These are phyloP conservation scores for Prunus mongolica DNA, from an alignment of 306 rosid species.

Conservation along the genomic window DNA sequence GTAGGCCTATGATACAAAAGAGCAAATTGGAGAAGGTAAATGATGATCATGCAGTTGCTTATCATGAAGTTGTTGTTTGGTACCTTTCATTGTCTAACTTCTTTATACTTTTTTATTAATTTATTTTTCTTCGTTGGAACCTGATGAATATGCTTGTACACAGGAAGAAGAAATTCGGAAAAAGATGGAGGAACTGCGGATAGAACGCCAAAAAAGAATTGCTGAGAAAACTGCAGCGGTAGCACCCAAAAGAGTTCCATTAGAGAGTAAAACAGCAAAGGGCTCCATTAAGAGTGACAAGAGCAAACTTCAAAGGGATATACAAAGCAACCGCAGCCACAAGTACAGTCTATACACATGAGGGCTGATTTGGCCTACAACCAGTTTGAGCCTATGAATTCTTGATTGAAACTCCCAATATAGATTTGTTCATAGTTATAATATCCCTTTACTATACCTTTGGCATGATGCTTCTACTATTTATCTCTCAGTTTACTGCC, in stretches of 20 bases:
- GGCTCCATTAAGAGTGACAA: constrained; percentile 37
- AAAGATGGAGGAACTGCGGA: constrained; percentile 47
- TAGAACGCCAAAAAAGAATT: constrained; percentile 59
- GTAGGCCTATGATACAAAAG: constrained; percentile 46
- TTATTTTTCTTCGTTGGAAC: neutral
- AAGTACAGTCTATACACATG: neutral
- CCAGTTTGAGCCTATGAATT: neutral
- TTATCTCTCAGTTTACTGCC: neutral
- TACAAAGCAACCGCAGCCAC: neutral
- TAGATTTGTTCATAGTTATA: neutral
- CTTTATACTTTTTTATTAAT: neutral
- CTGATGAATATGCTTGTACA: constrained; percentile 25
- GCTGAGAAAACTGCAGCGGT: constrained; percentile 58
- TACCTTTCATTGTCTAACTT: neutral
- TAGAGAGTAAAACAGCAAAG: constrained; percentile 30
- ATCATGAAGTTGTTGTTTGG: constrained; percentile 9
- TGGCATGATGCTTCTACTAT: neutral
- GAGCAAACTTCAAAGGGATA: constrained; percentile 25
- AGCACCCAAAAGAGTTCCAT: constrained; percentile 30
- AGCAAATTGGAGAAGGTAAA: constrained; percentile 60
- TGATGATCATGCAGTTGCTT: constrained; percentile 3
- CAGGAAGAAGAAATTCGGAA: constrained; percentile 64
- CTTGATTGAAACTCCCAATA: neutral
- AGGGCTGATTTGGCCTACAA: too few relatives aligned
- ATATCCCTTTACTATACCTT: neutral